Percentiles rank a stretch among this genome's conserved stretches.
Evolutionary conservation across 2,329 filamentous ascomycete species (phyloP).

Genomic region (Talaromyces sp.): DNA sequence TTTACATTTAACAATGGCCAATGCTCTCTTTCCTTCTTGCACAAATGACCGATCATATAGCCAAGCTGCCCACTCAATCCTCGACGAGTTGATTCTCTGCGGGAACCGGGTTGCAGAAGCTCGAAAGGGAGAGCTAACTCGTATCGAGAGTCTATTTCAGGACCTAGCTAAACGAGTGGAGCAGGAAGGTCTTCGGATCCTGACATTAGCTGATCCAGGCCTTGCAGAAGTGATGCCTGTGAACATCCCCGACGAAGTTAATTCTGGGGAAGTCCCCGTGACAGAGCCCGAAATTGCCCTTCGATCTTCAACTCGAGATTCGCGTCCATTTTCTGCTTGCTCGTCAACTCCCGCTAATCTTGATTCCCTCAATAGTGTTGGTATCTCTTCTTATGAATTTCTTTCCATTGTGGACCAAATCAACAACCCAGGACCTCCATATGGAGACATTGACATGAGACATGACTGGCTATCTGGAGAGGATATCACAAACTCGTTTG

Average conservation of each 20-base stretch:
- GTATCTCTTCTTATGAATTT: constrained; percentile 33
- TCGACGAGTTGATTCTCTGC: constrained; percentile 29
- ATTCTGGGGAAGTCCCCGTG: neutral
- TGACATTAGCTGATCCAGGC: constrained; percentile 14
- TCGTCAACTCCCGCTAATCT: constrained; percentile 16
- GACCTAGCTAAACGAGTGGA: constrained; percentile 16
- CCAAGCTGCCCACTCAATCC: constrained; percentile 20
- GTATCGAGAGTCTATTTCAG: constrained; percentile 23
- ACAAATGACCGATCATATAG: constrained; percentile 17
- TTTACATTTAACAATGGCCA: constrained; percentile 30
- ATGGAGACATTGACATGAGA: neutral
- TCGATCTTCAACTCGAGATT: neutral
- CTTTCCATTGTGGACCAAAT: constrained; percentile 33
- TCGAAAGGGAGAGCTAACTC: constrained; percentile 28
- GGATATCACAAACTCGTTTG: neutral
- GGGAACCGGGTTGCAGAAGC: constrained; percentile 30
- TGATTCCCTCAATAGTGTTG: constrained; percentile 29
- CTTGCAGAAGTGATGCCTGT: neutral
- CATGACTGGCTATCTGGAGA: neutral
- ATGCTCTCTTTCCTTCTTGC: constrained; percentile 25
- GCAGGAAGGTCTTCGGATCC: constrained; percentile 19
- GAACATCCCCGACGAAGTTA: neutral
- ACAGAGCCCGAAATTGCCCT: neutral
- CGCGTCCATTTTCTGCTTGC: neutral
- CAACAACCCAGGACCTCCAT: constrained; percentile 9